A percentile compares a stretch with the other conserved stretches of the same genome.
phyloP scores from a whole-genome alignment of 2,329 filamentous ascomycete species.

The Xylaria digitata region DNA sequence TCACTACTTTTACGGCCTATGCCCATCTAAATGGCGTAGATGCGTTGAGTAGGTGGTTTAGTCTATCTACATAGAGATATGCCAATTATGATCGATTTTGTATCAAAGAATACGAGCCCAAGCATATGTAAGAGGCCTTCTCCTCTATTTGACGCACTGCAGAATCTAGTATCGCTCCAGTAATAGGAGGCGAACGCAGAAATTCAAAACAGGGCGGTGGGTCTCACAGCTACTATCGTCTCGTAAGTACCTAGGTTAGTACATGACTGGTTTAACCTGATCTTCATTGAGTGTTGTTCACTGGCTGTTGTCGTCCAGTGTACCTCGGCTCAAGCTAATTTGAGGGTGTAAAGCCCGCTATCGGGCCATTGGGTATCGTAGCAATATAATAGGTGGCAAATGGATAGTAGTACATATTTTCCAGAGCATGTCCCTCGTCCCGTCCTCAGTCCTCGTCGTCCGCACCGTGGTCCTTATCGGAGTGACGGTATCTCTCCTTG shows the following conservation, averaged over 20 bases:
- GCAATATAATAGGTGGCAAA: conserved; percentile 8
- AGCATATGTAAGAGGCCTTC: background rate
- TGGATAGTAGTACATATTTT: conserved; percentile 24
- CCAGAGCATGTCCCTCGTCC: background rate
- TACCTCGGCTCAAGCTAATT: background rate
- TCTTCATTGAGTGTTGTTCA: background rate
- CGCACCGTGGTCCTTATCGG: conserved; percentile 61
- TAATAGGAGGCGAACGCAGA: background rate
- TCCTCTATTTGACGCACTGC: background rate
- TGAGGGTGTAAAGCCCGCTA: conserved; percentile 4
- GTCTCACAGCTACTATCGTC: conserved; percentile 1
- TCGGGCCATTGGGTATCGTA: conserved; percentile 18
- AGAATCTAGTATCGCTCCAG: background rate
- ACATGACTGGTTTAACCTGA: background rate
- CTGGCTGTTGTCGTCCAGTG: background rate
- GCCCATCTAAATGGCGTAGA: background rate
- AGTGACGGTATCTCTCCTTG: conserved; percentile 78
- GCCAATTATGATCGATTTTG: background rate
- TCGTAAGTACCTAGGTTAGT: background rate
- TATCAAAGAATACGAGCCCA: background rate
- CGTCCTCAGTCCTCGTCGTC: conserved; percentile 40
- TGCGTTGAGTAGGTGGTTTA: too few relatives aligned
- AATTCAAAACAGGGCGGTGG: background rate
- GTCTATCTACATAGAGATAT: too few relatives aligned
- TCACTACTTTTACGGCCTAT: background rate